A percentile compares a stretch with the other conserved stretches of the same genome.
Evolutionary conservation across 805 yeast genomes (phyloP).

Genomic region (Phaffomyces antillensis): DNA sequence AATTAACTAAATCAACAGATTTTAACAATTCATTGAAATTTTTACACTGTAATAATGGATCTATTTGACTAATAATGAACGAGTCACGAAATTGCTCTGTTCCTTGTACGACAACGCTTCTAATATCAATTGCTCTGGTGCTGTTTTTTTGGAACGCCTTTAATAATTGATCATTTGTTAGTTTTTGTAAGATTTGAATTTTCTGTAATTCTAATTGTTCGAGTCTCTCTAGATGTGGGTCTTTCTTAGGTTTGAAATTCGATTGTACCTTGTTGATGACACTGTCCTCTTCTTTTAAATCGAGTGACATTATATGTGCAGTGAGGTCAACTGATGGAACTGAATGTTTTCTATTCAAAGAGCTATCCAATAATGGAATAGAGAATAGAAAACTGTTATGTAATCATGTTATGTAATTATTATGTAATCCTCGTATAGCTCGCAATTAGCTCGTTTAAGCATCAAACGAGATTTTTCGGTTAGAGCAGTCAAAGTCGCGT

Average conservation of each 20-base stretch:
- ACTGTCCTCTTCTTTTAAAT: slow-evolving; percentile 13
- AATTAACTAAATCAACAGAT: slow-evolving; percentile 37
- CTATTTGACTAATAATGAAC: slow-evolving; percentile 40
- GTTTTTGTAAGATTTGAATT: slow-evolving; percentile 22
- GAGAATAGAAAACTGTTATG: too few relatives aligned
- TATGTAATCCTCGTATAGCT: too few relatives aligned
- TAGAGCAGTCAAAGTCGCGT: background rate
- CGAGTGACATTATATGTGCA: slow-evolving; percentile 8
- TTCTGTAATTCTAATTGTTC: slow-evolving; percentile 23
- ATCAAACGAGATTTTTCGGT: background rate
- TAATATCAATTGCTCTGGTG: slow-evolving; percentile 35
- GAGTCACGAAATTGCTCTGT: slow-evolving; percentile 37
- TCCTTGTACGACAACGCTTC: slow-evolving; percentile 42
- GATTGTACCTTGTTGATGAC: slow-evolving; percentile 17
- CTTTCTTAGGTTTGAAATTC: slow-evolving; percentile 14
- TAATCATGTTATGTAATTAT: too few relatives aligned
- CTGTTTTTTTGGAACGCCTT: slow-evolving; percentile 25
- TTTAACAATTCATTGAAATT: slow-evolving; percentile 35
- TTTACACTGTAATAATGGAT: slow-evolving; percentile 36
- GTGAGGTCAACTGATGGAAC: too few relatives aligned
- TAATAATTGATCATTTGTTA: slow-evolving; percentile 23
- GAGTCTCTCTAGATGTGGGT: slow-evolving; percentile 4
- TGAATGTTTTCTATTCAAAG: too few relatives aligned
- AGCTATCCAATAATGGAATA: too few relatives aligned
- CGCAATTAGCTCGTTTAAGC: too few relatives aligned